Percentiles rank a stretch among this genome's conserved stretches.
Conservation (phyloP, 495 filamentous ascomycete genomes). For the Hypoxylon crocopeplum region DNA sequence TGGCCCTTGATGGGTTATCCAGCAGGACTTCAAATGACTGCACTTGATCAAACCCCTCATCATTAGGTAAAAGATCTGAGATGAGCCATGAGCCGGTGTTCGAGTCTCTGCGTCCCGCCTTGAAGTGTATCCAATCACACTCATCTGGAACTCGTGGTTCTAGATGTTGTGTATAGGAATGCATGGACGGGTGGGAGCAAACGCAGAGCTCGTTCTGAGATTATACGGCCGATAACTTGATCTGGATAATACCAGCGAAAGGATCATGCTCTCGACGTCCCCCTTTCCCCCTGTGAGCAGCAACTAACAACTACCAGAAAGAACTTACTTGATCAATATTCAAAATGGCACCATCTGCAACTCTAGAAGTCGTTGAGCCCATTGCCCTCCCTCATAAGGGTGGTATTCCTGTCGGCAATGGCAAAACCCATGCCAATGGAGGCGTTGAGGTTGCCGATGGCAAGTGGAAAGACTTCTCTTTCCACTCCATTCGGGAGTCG, state of each 20-base stretch:
- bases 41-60: slow-evolving; percentile 43
- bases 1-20: slow-evolving; percentile 43
- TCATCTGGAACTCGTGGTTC: background rate
- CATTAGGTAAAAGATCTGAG: slow-evolving; percentile 46
- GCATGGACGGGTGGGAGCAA: slow-evolving; percentile 4
- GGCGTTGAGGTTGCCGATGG: slow-evolving; percentile 64
- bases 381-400: slow-evolving; percentile 43
- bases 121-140: slow-evolving; percentile 19
- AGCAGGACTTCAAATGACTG: slow-evolving; percentile 37
- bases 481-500: slow-evolving; percentile 85
- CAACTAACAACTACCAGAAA: slow-evolving; percentile 48
- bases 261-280: slow-evolving; percentile 77
- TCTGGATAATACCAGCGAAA: slow-evolving; percentile 99
- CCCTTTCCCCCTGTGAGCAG: slow-evolving; percentile 43
- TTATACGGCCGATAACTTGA: slow-evolving; percentile 95
- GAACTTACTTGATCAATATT: slow-evolving; percentile 41
- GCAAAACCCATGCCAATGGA: slow-evolving; percentile 45
- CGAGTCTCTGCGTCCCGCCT: slow-evolving; percentile 35
- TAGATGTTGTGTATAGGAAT: slow-evolving; percentile 22
- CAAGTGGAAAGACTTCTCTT: slow-evolving; percentile 80
- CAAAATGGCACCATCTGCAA: slow-evolving; percentile 80
- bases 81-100: slow-evolving; percentile 48
- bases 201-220: slow-evolving; percentile 69
- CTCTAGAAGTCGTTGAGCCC: slow-evolving; percentile 41
- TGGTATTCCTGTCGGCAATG: slow-evolving; percentile 48